Conservation (phyloP, 345 rosid genomes). For the Eucalyptus paniculata region DNA sequence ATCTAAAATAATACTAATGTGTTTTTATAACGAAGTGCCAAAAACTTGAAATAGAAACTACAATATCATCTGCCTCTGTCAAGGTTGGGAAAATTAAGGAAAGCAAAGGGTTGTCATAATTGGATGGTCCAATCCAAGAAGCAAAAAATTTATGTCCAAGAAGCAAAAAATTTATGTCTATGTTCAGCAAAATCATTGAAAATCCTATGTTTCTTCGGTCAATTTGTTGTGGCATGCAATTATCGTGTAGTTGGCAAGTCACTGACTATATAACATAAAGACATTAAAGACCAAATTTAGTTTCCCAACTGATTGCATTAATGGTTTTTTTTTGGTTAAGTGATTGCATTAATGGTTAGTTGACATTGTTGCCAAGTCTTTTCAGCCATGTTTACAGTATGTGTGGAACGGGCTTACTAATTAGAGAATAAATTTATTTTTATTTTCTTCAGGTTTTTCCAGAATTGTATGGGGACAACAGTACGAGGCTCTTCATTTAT, state of each 20-base stretch:
- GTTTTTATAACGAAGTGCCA: too few relatives aligned
- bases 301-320: background rate
- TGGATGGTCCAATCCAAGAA: background rate
- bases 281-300: background rate
- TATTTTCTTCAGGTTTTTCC: slow-evolving; percentile 60
- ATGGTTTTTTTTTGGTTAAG: too few relatives aligned
- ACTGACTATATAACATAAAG: background rate
- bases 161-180: background rate
- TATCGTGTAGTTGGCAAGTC: too few relatives aligned
- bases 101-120: background rate
- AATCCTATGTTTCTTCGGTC: background rate
- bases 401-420: too few relatives aligned
- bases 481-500: slow-evolving; percentile 91
- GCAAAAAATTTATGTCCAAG: background rate
- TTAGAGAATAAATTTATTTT: too few relatives aligned
- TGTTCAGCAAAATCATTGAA: background rate
- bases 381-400: too few relatives aligned
- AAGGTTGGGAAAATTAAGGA: background rate
- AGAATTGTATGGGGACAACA: slow-evolving; percentile 81
- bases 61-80: background rate
- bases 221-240: background rate
- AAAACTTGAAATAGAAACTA: background rate
- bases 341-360: background rate
- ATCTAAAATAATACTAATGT: too few relatives aligned
- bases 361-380: background rate